phyloP scores from a whole-genome alignment of 192 early-diverging fungal species.

The Haplosporangium gracile region DNA sequence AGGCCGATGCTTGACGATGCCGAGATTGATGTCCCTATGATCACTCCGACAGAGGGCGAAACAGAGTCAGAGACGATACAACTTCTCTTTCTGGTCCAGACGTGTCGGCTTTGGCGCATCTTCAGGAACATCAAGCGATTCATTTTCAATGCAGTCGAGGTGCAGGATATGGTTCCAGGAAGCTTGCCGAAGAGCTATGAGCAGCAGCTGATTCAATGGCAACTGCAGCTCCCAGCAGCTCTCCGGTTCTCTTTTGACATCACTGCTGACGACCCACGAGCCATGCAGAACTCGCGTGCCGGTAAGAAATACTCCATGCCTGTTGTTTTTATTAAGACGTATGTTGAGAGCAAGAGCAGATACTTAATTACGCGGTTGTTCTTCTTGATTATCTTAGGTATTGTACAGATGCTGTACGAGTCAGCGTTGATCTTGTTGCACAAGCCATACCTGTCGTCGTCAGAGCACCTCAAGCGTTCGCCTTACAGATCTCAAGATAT shows the following conservation, averaged over 20 bases:
- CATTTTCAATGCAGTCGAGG: slow-evolving; percentile 47
- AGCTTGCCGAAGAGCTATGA: slow-evolving; percentile 50
- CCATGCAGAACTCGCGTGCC: slow-evolving; percentile 45
- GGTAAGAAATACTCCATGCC: slow-evolving; percentile 1
- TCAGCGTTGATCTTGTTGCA: slow-evolving; percentile 48
- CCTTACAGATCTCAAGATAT: slow-evolving; percentile 57
- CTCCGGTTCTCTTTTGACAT: slow-evolving; percentile 44
- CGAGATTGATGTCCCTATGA: slow-evolving; percentile 41
- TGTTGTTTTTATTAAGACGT: background rate
- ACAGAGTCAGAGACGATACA: slow-evolving; percentile 25
- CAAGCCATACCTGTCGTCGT: slow-evolving; percentile 47
- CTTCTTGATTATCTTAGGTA: slow-evolving; percentile 16
- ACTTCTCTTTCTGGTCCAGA: slow-evolving; percentile 32
- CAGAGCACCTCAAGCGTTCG: slow-evolving; percentile 49
- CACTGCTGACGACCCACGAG: slow-evolving; percentile 40
- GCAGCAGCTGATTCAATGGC: slow-evolving; percentile 55
- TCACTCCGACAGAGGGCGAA: slow-evolving; percentile 13
- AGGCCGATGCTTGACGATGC: slow-evolving; percentile 47
- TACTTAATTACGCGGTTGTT: background rate
- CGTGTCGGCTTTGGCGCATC: slow-evolving; percentile 42
- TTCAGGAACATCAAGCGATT: slow-evolving; percentile 51
- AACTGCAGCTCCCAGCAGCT: slow-evolving; percentile 37
- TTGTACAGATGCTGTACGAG: slow-evolving; percentile 52
- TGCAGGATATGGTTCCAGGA: slow-evolving; percentile 48
- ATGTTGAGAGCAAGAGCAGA: background rate